Evolutionary conservation across 306 rosid genomes (phyloP).

Genomic region (Corylus americana): DNA sequence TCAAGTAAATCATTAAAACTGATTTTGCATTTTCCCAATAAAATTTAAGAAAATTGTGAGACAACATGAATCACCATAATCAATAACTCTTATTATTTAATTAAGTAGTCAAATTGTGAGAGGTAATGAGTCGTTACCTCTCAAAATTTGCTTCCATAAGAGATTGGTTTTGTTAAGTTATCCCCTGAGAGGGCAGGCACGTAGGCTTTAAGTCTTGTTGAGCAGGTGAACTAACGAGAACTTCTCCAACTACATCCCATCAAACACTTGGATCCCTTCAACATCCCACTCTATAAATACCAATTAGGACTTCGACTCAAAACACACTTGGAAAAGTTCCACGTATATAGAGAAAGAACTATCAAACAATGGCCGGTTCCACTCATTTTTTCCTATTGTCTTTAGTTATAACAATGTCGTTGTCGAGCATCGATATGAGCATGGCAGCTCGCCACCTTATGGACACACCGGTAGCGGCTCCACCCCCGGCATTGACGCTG

Average conservation of each 20-base stretch:
- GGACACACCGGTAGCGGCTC: conserved; percentile 24
- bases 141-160: neutral
- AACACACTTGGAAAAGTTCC: neutral
- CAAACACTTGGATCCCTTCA: conserved; percentile 11
- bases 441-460: conserved; percentile 32
- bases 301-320: neutral
- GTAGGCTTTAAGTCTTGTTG: conserved; percentile 4
- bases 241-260: conserved; percentile 24
- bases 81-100: too few relatives aligned
- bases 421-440: conserved; percentile 32
- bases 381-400: conserved; percentile 7
- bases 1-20: too few relatives aligned
- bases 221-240: conserved; percentile 26
- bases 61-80: too few relatives aligned
- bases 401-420: conserved; percentile 3
- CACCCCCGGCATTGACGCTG: conserved; percentile 31
- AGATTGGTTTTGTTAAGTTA: neutral
- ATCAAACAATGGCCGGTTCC: conserved; percentile 5
- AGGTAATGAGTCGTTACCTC: neutral
- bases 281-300: conserved; percentile 7
- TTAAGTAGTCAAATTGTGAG: neutral
- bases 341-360: neutral
- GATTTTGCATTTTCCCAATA: too few relatives aligned
- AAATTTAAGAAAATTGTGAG: too few relatives aligned
- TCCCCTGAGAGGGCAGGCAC: neutral